Base-by-base conservation (phyloP, 2,329 filamentous ascomycete genomes). In the Trichoderma sp. region DNA sequence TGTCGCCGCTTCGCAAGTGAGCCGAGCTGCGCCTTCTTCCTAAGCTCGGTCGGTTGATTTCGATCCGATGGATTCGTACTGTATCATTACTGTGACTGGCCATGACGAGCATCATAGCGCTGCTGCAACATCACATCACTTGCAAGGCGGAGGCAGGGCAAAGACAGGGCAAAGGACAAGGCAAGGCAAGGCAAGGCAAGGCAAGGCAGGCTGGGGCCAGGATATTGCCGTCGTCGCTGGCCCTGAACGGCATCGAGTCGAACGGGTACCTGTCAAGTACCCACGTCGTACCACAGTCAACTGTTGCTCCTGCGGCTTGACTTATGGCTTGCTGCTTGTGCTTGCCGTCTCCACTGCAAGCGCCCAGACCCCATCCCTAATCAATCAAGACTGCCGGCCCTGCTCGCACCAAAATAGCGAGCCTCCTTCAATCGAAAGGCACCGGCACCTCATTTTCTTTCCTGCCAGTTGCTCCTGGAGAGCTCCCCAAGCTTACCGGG, bases 351-450 rank as follows among this genome's bases (percentile, higher is more conserved):
- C 61, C 61, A 64, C 61, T 17, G 35, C 48, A 64, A 45, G 61
- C 61, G 61, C 61, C 61, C 53, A 45, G 61, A 45, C 61, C 61
- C 61, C 48, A 37, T 64, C 61, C 37, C 52, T 64, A 54, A 56
- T 56, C 59, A 63, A 63, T 53, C 61, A 63, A 63, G 59, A 64
- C 61, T 65, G 63, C 63, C 52, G 52, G 63, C 63, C 52, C 63
- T 65, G 63, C 63, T 57, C 63, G 50, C 63, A 65, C 52, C 27
- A 65, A 65, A 65, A 65, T 65, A 65, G 63, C 63, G 52, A 65
- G 63, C 63, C 63, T 65, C 52, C 52, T 65, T 48, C 52, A 65
- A 65, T 65, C 42, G 34, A 56, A 65, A 65, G 63, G 63, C 56
- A 67, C 64, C 48, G 57, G 57, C 57, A 60, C 27, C 64, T 67